A percentile compares a stretch with the other conserved stretches of the same genome.
These are phyloP conservation scores for Ustulina deusta DNA, from an alignment of 2,329 filamentous ascomycete species.

Conservation along the genomic window DNA sequence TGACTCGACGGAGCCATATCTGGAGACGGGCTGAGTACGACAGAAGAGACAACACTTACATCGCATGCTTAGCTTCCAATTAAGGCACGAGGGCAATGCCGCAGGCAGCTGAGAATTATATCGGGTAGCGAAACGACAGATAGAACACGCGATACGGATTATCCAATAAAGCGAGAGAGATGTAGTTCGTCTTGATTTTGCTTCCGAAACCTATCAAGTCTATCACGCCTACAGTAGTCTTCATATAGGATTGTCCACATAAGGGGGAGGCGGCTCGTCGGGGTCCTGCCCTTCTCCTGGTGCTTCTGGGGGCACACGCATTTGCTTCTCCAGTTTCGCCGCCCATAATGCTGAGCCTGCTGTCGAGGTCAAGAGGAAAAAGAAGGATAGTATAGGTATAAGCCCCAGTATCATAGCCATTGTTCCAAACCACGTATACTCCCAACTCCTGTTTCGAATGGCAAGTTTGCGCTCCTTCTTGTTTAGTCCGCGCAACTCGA, in stretches of 20 bases:
- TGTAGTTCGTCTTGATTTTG: slow-evolving; percentile 8
- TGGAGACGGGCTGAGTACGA: not conserved
- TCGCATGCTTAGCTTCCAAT: not conserved
- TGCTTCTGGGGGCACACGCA: slow-evolving; percentile 43
- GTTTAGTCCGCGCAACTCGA: slow-evolving; percentile 79
- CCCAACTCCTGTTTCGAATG: slow-evolving; percentile 75
- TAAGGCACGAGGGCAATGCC: not conserved
- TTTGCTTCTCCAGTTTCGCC: slow-evolving; percentile 76
- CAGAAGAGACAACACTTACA: slow-evolving; percentile 1
- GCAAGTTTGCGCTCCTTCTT: slow-evolving; percentile 80
- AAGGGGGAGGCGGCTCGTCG: slow-evolving; percentile 53
- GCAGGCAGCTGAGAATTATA: not conserved
- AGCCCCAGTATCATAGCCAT: slow-evolving; percentile 86
- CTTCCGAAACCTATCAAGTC: not conserved
- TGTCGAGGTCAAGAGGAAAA: slow-evolving; percentile 90
- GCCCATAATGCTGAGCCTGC: slow-evolving; percentile 89
- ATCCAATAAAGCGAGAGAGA: not conserved
- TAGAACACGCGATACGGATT: not conserved
- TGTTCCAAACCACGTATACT: slow-evolving; percentile 94
- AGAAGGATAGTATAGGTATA: slow-evolving; percentile 91
- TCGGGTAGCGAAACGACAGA: not conserved
- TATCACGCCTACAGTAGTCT: not conserved
- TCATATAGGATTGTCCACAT: slow-evolving; percentile 54
- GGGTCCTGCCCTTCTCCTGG: slow-evolving; percentile 43
- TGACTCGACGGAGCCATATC: not conserved